A percentile compares a stretch with the other conserved stretches of the same genome.
Evolutionary conservation across 805 yeast species (phyloP).

Genomic region (Ogataea trehaloabstinens): DNA sequence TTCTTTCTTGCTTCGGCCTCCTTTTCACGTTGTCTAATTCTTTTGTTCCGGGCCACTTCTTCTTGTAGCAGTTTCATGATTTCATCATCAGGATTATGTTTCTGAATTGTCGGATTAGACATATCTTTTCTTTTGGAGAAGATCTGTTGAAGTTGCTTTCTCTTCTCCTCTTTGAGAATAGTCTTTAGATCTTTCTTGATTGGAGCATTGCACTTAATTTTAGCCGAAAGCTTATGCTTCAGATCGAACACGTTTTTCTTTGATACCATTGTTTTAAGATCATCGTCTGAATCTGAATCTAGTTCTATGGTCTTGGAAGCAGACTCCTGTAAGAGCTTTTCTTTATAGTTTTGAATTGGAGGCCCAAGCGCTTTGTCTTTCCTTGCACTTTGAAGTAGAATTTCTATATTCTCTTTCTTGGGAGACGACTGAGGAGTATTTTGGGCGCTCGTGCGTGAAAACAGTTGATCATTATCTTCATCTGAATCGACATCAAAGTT

Average conservation of each 20-base stretch:
- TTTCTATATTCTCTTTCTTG: slow-evolving; percentile 7
- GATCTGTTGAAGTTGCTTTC: slow-evolving; percentile 14
- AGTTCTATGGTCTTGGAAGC: slow-evolving; percentile 9
- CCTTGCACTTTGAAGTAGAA: not conserved
- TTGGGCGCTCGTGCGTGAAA: slow-evolving; percentile 11
- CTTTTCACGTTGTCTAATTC: slow-evolving; percentile 14
- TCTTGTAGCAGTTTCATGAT: slow-evolving; percentile 23
- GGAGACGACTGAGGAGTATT: slow-evolving; percentile 23
- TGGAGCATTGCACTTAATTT: slow-evolving; percentile 5
- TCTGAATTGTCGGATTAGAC: slow-evolving; percentile 4
- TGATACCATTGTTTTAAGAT: slow-evolving; percentile 13
- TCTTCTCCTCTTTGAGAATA: slow-evolving; percentile 13
- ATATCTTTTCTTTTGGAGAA: slow-evolving; percentile 13
- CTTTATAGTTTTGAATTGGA: slow-evolving; percentile 1
- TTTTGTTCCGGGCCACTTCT: slow-evolving; percentile 19
- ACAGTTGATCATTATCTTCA: slow-evolving; percentile 13
- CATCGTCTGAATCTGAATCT: slow-evolving; percentile 20
- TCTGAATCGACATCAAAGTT: slow-evolving; percentile 20
- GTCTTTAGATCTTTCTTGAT: slow-evolving; percentile 14
- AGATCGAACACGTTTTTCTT: slow-evolving; percentile 16
- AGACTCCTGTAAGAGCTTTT: not conserved
- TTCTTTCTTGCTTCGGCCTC: slow-evolving; percentile 14
- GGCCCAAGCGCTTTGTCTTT: not conserved
- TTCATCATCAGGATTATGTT: slow-evolving; percentile 14
- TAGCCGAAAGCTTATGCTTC: slow-evolving; percentile 14